Base-by-base conservation (phyloP, 2,329 filamentous ascomycete species). In the Lachnellula arida region DNA sequence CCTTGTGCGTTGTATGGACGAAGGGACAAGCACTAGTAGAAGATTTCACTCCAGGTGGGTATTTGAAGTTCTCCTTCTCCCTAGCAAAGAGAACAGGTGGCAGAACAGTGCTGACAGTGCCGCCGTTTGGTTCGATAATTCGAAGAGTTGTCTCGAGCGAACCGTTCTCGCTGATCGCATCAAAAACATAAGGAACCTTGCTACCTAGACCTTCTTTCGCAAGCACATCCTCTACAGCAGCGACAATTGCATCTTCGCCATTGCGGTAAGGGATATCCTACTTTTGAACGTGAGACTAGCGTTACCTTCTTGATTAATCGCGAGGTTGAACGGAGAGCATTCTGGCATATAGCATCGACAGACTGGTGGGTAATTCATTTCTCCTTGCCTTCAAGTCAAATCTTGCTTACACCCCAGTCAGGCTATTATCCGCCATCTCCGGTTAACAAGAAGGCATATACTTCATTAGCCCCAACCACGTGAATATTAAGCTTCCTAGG, bases 261-360 rank as follows among this genome's bases (percentile, higher is more conserved):
- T 77, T 62, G 34, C 80, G 76, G 65, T 84, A 82, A 67, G 19
- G 59, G 54, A 37, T 51, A 50, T 44, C 49, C 28, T 43, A 56
- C 54, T 44, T 55, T 53, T n/a, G 51, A 52, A 32, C 46, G 53
- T 55, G 57, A 46, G 58, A 58, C 15, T 49, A 55, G 43, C 32
- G 35, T 47, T 37, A 23, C 59, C 32, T 50, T 63, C 19, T 60
- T 67, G 8, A 58, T 69, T 5, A 56, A 59, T 40, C 64, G 63
- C 19, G 72, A 74, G 51, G 66, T 73, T 5, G 65, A 66, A 17
- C 55, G 72, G 46, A 68, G 72, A 28, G 61, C 71, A 1, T 73
- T 71, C 68, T 73, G 71, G 72, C 70, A 73, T 63, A 49, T 73
- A 6, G 68, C 64, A 34, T 60, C 67, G 11, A 66, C 65, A 42